Evolutionary conservation across 345 rosid genomes (phyloP).

Genomic region (Citrus australasica): DNA sequence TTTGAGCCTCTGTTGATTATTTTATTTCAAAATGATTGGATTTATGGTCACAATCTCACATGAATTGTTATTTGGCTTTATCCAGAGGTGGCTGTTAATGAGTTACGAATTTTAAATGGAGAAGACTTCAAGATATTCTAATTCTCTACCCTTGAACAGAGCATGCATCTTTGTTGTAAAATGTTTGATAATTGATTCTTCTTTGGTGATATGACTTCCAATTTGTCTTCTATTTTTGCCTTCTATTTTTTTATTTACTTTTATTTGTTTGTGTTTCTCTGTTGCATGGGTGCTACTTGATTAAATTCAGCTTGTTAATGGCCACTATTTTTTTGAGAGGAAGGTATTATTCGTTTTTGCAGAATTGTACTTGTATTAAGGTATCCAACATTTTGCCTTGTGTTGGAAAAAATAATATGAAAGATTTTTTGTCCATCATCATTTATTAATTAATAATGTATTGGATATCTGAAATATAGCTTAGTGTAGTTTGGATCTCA

Average conservation of each 20-base stretch:
- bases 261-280: background rate
- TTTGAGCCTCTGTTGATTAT: background rate
- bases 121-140: background rate
- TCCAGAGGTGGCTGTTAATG: background rate
- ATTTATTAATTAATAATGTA: background rate
- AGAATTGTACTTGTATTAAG: background rate
- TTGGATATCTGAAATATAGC: background rate
- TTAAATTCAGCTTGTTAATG: background rate
- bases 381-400: background rate
- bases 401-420: background rate
- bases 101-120: background rate
- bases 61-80: background rate
- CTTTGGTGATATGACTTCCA: background rate
- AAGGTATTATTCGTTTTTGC: background rate
- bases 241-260: background rate
- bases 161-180: background rate
- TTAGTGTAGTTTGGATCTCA: background rate
- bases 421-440: background rate
- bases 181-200: background rate
- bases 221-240: background rate
- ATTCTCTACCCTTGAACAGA: background rate
- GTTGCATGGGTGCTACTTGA: background rate
- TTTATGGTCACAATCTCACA: background rate
- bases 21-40: background rate
- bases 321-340: background rate